Conservation (phyloP, 257 asterid genomes). For the Scutellaria barbata region DNA sequence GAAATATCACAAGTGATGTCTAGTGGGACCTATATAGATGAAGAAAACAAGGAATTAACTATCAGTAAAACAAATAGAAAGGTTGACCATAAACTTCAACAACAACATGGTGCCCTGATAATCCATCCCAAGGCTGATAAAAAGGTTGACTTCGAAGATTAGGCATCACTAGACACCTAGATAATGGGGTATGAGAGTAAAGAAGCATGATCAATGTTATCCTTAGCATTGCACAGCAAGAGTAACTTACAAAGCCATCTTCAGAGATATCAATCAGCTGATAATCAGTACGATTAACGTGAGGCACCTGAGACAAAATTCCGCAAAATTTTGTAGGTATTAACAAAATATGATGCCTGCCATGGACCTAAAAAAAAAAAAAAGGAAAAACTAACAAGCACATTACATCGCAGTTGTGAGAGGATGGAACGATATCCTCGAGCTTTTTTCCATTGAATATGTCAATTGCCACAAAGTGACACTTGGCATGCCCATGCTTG, state of each 20-base stretch:
- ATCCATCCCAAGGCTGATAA: no score
- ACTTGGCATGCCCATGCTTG: conserved; percentile 75
- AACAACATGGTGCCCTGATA: no score
- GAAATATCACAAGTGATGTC: no score
- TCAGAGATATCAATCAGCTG: conserved; percentile 79
- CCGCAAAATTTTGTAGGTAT: not conserved
- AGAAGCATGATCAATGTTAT: not conserved
- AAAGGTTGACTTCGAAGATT: no score
- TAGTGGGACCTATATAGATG: no score
- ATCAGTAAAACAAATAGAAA: no score
- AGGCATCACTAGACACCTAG: no score
- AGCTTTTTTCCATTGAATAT: conserved; percentile 67
- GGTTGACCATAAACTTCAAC: no score
- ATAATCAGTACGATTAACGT: conserved; percentile 65
- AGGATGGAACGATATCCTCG: conserved; percentile 75
- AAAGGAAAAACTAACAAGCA: not conserved
- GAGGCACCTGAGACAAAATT: conserved; percentile 54
- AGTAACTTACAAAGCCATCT: conserved; percentile 80
- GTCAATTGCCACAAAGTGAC: conserved; percentile 74
- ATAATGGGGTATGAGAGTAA: not conserved
- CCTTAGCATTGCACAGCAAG: not conserved
- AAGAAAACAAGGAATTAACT: no score
- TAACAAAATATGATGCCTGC: not conserved
- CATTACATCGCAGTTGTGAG: conserved; percentile 72
- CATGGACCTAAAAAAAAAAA: not conserved